Percentiles rank a stretch among this genome's conserved stretches.
Evolutionary conservation across 768 basidiomycete genomes (phyloP).

Genomic region (Sporobolomyces pararoseus): DNA sequence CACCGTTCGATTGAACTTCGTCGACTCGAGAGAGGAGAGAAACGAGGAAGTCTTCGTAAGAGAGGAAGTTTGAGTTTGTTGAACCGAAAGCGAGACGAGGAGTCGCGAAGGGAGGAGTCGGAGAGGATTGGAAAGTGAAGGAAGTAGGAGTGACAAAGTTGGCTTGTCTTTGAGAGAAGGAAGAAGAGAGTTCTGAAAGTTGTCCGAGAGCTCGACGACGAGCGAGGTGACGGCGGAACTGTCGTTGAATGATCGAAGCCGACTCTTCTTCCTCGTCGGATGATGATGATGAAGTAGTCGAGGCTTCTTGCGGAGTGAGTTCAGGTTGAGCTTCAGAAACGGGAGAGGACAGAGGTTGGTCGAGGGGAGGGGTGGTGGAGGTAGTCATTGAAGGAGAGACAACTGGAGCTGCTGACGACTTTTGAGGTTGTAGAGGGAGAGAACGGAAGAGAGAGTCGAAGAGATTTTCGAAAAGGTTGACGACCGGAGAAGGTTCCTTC

Average conservation of each 20-base stretch:
- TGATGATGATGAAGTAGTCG: neutral
- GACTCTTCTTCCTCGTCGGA: neutral
- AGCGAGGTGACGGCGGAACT: conserved; percentile 10
- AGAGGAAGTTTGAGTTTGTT: conserved; percentile 41
- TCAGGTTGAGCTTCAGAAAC: neutral
- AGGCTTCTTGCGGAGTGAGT: neutral
- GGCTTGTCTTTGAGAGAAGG: conserved; percentile 54
- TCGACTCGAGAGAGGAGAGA: conserved; percentile 30
- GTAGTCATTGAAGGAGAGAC: neutral
- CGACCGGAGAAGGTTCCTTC: neutral
- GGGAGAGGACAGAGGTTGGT: neutral
- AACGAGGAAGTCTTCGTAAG: conserved; percentile 35
- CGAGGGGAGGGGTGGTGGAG: neutral
- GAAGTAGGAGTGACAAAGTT: conserved; percentile 49
- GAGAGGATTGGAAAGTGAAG: conserved; percentile 47
- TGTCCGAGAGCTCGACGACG: conserved; percentile 49
- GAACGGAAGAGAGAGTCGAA: too few species aligned
- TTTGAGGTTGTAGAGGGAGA: too few species aligned
- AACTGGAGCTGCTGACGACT: too few species aligned
- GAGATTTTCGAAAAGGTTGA: too few species aligned
- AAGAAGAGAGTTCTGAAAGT: conserved; percentile 52
- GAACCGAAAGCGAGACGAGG: conserved; percentile 59
- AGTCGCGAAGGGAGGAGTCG: neutral
- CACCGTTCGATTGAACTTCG: conserved; percentile 23
- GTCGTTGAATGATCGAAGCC: conserved; percentile 3